phyloP scores from a whole-genome alignment of 495 filamentous ascomycete species.

The Talaromyces wortmannii region DNA sequence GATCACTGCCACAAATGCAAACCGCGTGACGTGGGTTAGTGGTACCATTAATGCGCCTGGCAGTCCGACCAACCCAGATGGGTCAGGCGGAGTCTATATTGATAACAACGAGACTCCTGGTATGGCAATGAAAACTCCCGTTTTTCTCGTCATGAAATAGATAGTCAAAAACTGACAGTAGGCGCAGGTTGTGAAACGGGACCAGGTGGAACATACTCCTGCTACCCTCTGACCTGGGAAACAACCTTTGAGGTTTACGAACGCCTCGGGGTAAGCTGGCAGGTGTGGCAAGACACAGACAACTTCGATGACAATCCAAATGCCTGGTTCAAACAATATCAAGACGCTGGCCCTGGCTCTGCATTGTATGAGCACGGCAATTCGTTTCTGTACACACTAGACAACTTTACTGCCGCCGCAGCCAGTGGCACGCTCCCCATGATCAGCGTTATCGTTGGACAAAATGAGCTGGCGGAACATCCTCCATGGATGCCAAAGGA shows the following conservation, averaged over 20 bases:
- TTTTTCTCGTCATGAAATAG: not conserved
- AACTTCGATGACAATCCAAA: slow-evolving; percentile 52
- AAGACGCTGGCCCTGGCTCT: slow-evolving; percentile 28
- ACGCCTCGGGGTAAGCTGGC: slow-evolving; percentile 47
- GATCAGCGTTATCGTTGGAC: slow-evolving; percentile 47
- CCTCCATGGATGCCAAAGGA: slow-evolving; percentile 46
- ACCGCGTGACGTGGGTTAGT: slow-evolving; percentile 47
- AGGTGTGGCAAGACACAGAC: slow-evolving; percentile 45
- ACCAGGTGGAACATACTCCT: slow-evolving; percentile 8
- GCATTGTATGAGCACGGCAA: slow-evolving; percentile 37
- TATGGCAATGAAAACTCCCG: slow-evolving; percentile 4
- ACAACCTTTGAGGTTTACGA: slow-evolving; percentile 46
- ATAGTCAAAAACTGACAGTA: slow-evolving; percentile 26
- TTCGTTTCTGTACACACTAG: slow-evolving; percentile 29
- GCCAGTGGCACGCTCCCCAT: slow-evolving; percentile 45
- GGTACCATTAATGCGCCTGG: slow-evolving; percentile 48
- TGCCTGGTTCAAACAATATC: slow-evolving; percentile 49
- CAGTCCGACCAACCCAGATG: slow-evolving; percentile 28
- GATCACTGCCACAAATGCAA: slow-evolving; percentile 47
- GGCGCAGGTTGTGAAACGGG: slow-evolving; percentile 9
- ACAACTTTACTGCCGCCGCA: slow-evolving; percentile 43
- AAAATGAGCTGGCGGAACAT: slow-evolving; percentile 44
- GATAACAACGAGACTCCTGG: slow-evolving; percentile 50
- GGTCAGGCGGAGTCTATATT: slow-evolving; percentile 42
- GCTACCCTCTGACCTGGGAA: slow-evolving; percentile 50